These are phyloP conservation scores for Sporobolomyces pararoseus DNA, from an alignment of 768 basidiomycete species.

Conservation along the genomic window DNA sequence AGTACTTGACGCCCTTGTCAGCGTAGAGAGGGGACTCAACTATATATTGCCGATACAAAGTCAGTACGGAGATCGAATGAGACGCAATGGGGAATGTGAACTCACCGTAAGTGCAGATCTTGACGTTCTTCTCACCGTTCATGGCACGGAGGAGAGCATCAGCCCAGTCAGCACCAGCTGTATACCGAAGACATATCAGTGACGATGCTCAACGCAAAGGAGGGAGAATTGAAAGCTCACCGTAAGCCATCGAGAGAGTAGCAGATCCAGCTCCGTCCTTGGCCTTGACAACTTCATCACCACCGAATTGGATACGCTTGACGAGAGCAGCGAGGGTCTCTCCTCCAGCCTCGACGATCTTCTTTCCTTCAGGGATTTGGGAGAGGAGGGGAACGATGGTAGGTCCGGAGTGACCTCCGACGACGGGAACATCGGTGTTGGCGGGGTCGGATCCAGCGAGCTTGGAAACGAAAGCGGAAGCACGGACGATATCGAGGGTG, in stretches of 20 bases:
- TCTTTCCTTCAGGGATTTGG: conserved; percentile 67
- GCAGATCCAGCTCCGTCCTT: conserved; percentile 82
- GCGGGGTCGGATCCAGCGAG: conserved; percentile 63
- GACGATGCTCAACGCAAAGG: no score
- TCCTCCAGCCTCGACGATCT: conserved; percentile 58
- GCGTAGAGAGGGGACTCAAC: conserved; percentile 83
- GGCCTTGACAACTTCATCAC: conserved; percentile 97
- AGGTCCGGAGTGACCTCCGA: conserved; percentile 94
- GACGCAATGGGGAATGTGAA: not conserved
- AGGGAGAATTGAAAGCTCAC: no score
- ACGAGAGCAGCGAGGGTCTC: conserved; percentile 74
- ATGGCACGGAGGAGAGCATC: conserved; percentile 61
- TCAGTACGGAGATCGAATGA: not conserved
- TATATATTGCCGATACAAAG: conserved; percentile 32
- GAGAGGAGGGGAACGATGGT: conserved; percentile 96
- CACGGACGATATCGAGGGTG: conserved; percentile 95
- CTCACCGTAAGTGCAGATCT: conserved; percentile 34
- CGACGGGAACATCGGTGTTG: conserved; percentile 71
- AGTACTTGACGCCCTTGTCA: conserved; percentile 84
- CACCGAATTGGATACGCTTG: conserved; percentile 92
- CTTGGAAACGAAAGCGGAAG: conserved; percentile 79
- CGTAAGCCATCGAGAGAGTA: conserved; percentile 72
- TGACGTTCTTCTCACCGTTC: conserved; percentile 63
- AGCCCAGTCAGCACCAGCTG: conserved; percentile 67
- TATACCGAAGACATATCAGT: not conserved